These are phyloP conservation scores for Trichoderma simmonsii DNA, from an alignment of 2,329 filamentous ascomycete species.

Conservation along the genomic window DNA sequence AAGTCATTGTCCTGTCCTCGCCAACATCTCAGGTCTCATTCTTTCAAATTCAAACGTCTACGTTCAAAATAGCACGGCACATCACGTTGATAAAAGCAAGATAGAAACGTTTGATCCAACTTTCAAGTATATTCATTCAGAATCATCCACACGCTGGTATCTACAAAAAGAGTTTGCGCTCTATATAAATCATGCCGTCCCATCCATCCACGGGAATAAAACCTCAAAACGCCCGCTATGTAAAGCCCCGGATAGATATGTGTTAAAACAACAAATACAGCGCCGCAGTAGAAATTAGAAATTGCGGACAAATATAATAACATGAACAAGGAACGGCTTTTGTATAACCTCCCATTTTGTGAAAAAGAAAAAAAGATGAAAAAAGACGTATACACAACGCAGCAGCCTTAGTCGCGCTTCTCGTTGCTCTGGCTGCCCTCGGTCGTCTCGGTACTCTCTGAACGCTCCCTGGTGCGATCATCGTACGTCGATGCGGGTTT, in stretches of 20 bases:
- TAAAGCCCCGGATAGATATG: background rate
- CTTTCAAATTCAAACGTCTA: background rate
- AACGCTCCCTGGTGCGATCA: background rate
- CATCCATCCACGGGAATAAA: background rate
- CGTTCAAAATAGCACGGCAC: background rate
- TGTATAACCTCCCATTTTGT: background rate
- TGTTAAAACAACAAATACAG: background rate
- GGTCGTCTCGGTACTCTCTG: background rate
- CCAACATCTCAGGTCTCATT: too few species aligned
- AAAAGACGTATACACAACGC: background rate
- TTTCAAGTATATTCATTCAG: background rate
- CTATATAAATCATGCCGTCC: background rate
- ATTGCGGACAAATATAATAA: background rate
- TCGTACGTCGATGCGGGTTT: conserved; percentile 17
- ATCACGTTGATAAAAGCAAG: background rate
- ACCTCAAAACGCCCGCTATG: conserved; percentile 22
- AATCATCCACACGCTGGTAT: conserved; percentile 12
- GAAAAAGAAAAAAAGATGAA: background rate
- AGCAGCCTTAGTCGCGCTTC: conserved; percentile 5
- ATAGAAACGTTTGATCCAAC: background rate
- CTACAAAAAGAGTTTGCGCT: background rate
- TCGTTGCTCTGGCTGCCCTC: conserved; percentile 3
- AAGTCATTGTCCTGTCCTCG: rapidly evolving
- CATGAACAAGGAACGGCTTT: conserved; percentile 15
- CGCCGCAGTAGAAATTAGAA: background rate